A percentile compares a stretch with the other conserved stretches of the same genome.
These are phyloP conservation scores for Aspergillus sp. DNA, from an alignment of 2,329 filamentous ascomycete species.

Conservation along the genomic window DNA sequence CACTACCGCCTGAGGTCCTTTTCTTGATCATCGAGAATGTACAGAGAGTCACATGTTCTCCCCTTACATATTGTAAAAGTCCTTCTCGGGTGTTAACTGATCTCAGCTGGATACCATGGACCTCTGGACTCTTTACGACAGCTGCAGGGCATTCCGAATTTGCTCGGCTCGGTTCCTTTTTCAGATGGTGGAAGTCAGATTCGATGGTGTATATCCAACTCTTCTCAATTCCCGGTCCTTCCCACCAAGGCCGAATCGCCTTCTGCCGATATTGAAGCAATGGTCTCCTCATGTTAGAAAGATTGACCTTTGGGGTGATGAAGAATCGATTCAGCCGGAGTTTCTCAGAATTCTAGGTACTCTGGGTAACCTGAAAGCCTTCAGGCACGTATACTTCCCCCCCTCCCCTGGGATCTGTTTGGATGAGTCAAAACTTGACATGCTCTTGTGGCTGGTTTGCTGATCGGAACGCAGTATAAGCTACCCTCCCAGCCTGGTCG, in stretches of 20 bases:
- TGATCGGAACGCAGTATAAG: conserved; percentile 1
- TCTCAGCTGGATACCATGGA: background rate
- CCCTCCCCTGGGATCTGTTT: background rate
- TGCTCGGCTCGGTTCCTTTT: conserved; percentile 3
- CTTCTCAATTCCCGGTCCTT: conserved; percentile 1
- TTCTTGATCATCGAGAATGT: conserved; percentile 1
- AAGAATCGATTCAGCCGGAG: conserved; percentile 1
- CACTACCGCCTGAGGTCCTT: conserved; percentile 1
- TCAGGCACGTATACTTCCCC: conserved; percentile 1
- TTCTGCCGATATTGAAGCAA: background rate
- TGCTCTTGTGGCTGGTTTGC: background rate
- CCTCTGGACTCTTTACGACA: conserved; percentile 2
- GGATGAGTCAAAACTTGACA: background rate
- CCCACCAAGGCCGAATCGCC: conserved; percentile 1
- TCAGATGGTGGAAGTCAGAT: conserved; percentile 1
- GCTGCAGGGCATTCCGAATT: background rate
- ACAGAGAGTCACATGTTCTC: background rate
- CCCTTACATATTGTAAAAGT: background rate
- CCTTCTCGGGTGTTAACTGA: background rate
- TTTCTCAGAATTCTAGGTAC: conserved; percentile 1
- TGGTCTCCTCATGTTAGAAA: conserved; percentile 2
- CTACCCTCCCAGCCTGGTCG: conserved; percentile 2
- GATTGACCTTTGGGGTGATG: conserved; percentile 3
- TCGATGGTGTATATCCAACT: background rate
- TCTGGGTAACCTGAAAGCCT: conserved; percentile 1